Evolutionary conservation across 1,284 basidiomycete species (phyloP), one percentile per base, ranked within the genome.

Genomic region (Somion occarium): DNA sequence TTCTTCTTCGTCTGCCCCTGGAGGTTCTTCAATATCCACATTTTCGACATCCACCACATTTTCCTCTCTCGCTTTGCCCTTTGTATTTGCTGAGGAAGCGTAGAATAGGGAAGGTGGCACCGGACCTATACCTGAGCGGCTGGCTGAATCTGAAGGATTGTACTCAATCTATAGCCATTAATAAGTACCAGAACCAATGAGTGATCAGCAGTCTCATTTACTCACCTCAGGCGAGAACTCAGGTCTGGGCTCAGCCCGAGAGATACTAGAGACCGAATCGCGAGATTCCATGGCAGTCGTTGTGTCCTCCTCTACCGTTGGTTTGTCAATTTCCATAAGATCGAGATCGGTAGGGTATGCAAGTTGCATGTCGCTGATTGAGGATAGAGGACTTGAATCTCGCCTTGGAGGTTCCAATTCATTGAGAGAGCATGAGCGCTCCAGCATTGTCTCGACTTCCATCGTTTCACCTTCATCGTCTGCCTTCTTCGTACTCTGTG

Each of bases 361-460:
- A 22, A 42, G 20, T 7, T 7, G n/a, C 22, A 18, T 3, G 11
- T 9, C 23, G 13, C 44, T 34, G n/a, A n/a, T n/a, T n/a, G n/a
- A n/a, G n/a, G n/a, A n/a, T 9, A 23, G 43, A 34, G 19, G 46
- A 30, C 46, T 38, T 25, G 46, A 38, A 9, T 5, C 18, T 42
- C 39, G 5, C 39, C 9, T 22, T 42, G 5, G 9, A 9, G 39
- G 19, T 5, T 27, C 11, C 44, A 34, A 25, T n/a, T 27, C 39
- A 18, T 42, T 7, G 39, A 45, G 15, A 5, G 46, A 38, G 22
- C 46, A 48, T 5, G 46, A 48, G 5, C 46, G 41, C 15, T 41
- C 11, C 20, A 50, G 24, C 30, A 50, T 22, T 12, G n/a, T 22
- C 24, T 51, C 49, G 11, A 51, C 49, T 24, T 51, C 49, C 11